Percentiles rank a stretch among this genome's conserved stretches.
phyloP scores from a whole-genome alignment of 306 rosid genomes.

The Citrullus mucosospermus region DNA sequence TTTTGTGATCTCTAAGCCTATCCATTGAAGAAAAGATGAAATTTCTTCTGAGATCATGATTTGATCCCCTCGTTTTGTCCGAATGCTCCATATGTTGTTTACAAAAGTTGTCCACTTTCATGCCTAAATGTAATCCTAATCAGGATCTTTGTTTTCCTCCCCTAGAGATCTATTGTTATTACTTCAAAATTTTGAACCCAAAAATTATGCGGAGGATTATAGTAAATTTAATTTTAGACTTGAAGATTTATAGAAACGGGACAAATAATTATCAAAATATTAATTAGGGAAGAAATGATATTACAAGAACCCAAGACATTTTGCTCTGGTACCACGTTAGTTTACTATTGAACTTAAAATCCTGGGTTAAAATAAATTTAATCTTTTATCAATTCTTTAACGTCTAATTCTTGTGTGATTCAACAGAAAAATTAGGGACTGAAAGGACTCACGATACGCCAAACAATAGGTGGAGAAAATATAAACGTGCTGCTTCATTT shows the following conservation, averaged over 20 bases:
- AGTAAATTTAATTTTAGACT: no score
- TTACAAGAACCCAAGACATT: no score
- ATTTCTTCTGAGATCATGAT: neutral
- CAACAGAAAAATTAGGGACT: conserved; percentile 47
- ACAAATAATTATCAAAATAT: no score
- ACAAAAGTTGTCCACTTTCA: neutral
- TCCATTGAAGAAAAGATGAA: neutral
- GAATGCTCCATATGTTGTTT: neutral
- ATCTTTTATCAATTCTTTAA: neutral
- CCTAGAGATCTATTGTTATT: neutral
- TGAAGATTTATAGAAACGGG: no score
- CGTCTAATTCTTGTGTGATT: neutral
- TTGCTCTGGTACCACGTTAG: no score
- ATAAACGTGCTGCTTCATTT: conserved; percentile 63
- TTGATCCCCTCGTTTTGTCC: neutral
- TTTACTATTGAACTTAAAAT: no score
- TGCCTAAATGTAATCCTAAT: neutral
- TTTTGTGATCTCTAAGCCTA: neutral
- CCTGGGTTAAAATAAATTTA: no score
- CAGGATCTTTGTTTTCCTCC: neutral
- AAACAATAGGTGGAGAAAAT: conserved; percentile 68
- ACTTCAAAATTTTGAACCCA: no score
- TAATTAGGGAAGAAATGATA: no score
- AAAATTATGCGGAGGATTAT: no score
- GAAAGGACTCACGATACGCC: conserved; percentile 66